Evolutionary conservation across 1,139 yeast species (phyloP).

Genomic region (Sugiyamaella grinbergsii): DNA sequence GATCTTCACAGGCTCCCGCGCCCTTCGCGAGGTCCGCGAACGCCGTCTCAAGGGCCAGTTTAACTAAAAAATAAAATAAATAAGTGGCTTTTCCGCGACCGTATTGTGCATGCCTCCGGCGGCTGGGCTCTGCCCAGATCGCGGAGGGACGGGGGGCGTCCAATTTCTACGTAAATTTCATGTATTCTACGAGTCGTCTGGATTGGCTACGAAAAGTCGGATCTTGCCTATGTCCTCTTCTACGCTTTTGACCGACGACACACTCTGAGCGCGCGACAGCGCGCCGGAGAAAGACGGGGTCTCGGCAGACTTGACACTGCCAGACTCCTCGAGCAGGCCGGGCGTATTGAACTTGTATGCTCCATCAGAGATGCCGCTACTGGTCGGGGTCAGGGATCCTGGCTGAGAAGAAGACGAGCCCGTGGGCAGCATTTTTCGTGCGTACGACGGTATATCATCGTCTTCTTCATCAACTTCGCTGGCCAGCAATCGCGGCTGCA

Average conservation of each 20-base stretch:
- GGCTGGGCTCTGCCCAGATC: too few species aligned
- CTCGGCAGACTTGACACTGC: constrained; percentile 19
- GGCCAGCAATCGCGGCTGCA: constrained; percentile 73
- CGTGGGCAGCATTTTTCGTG: neutral
- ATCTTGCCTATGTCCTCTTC: constrained; percentile 47
- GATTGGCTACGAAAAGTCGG: constrained; percentile 69
- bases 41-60: constrained; percentile 34
- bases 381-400: constrained; percentile 6
- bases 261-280: constrained; percentile 29
- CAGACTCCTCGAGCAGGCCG: constrained; percentile 7
- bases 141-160: too few species aligned
- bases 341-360: constrained; percentile 9
- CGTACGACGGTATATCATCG: constrained; percentile 26
- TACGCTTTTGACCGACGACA: constrained; percentile 39
- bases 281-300: constrained; percentile 4
- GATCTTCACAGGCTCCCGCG: constrained; percentile 69
- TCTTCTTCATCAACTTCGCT: constrained; percentile 76
- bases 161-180: constrained; percentile 4
- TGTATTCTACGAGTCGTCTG: constrained; percentile 47
- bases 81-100: neutral
- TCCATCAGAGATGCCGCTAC: neutral
- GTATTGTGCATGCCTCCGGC: constrained; percentile 15
- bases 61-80: constrained; percentile 10
- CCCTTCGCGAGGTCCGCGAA: constrained; percentile 44
- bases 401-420: neutral